Percentiles rank a stretch among this genome's conserved stretches.
These are phyloP conservation scores for Salix udensis DNA, from an alignment of 345 rosid species.

Conservation along the genomic window DNA sequence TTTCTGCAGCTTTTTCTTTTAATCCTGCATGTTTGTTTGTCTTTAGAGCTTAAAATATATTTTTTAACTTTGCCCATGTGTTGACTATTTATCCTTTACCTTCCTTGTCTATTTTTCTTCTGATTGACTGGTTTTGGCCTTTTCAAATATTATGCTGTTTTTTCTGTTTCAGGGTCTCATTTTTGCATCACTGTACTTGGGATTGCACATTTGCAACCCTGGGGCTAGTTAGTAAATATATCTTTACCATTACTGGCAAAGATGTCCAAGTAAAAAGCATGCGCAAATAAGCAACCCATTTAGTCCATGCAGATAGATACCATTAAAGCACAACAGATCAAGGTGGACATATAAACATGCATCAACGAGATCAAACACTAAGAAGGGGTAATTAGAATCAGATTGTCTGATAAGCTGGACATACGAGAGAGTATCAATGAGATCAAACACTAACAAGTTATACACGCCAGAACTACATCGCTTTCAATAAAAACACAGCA, in stretches of 20 bases:
- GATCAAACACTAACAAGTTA: neutral
- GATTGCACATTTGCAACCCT: neutral
- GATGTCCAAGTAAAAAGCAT: neutral
- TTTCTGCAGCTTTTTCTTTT: neutral
- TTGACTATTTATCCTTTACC: neutral
- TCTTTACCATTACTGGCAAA: neutral
- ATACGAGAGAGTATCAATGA: too few species aligned
- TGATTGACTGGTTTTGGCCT: neutral
- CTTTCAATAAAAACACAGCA: neutral
- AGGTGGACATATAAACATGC: neutral
- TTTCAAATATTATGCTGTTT: neutral
- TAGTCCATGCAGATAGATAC: neutral
- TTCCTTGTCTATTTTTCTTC: neutral
- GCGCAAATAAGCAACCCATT: neutral
- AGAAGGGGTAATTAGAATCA: neutral
- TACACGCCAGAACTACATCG: neutral
- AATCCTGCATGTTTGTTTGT: neutral
- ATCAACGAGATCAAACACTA: neutral
- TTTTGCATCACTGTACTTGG: neutral
- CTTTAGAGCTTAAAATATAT: neutral
- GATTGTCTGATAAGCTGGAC: neutral
- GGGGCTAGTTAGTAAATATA: neutral
- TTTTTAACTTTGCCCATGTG: neutral
- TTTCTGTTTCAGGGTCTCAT: neutral
- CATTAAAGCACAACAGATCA: neutral